A percentile compares a stretch with the other conserved stretches of the same genome.
Evolutionary conservation across 2,329 filamentous ascomycete species (phyloP).

Genomic region (Aspergillus eucalypticola): DNA sequence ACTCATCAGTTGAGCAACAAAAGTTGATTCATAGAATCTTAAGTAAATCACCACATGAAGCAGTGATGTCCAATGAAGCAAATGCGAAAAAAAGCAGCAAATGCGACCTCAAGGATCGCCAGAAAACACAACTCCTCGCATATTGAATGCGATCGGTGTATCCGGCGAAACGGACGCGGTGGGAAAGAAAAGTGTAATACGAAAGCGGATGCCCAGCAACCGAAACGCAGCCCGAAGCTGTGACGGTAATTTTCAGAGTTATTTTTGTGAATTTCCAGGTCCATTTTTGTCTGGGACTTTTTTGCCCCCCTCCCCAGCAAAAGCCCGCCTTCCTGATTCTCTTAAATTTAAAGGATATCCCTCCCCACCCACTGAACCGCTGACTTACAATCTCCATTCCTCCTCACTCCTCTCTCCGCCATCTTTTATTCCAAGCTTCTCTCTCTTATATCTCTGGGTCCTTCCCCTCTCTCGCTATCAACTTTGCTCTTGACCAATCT

Average conservation of each 20-base stretch:
- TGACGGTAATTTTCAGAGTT: slow-evolving; percentile 22
- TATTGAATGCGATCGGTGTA: neutral
- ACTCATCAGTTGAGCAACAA: no score
- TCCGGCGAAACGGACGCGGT: neutral
- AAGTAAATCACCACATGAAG: no score
- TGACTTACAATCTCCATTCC: slow-evolving; percentile 21
- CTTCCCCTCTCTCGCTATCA: neutral
- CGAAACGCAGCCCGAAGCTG: slow-evolving; percentile 7
- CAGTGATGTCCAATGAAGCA: no score
- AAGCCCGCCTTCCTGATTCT: slow-evolving; percentile 16
- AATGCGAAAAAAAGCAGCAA: no score
- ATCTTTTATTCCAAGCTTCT: slow-evolving; percentile 22
- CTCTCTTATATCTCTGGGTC: slow-evolving; percentile 11
- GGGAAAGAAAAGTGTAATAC: slow-evolving; percentile 10
- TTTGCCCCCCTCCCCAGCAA: slow-evolving; percentile 13
- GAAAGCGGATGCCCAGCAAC: slow-evolving; percentile 10
- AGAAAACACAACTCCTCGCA: neutral
- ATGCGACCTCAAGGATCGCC: neutral
- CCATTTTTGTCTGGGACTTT: slow-evolving; percentile 15
- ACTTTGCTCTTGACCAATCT: slow-evolving; percentile 17
- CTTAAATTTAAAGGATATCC: slow-evolving; percentile 24
- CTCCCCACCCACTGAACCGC: slow-evolving; percentile 20
- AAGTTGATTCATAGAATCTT: neutral
- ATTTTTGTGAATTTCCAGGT: slow-evolving; percentile 6
- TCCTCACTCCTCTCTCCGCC: slow-evolving; percentile 21